Base-by-base conservation (phyloP, 2,329 filamentous ascomycete species). In the Botrytis squamosa region DNA sequence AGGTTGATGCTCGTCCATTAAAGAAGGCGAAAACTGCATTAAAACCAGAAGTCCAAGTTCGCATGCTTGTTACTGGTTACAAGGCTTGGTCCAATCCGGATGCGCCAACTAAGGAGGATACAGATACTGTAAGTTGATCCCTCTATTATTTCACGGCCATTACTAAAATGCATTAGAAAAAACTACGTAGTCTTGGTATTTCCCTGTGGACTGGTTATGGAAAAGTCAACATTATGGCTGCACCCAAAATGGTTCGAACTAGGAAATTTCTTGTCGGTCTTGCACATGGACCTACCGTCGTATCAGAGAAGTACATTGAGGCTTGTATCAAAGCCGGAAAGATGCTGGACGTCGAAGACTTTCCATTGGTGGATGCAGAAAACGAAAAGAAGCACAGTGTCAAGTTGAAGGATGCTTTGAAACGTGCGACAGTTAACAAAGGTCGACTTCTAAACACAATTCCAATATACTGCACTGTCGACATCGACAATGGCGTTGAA, bases 201-300 rank as follows among this genome's bases (percentile, higher is more conserved):
- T 87, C 90, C 77, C 89, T 97, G 36, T 92, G 93, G 7, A 87
- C 91, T 78, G 93, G 97, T 80, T 90, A 90, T 40, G 88, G 89
- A 66, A 87, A 89, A 63, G 96, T 93, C 81, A 93, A 95, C 78
- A 93, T 97, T 81, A 88, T 99, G 18, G 94, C 94, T 49, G 95
- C 95, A 5, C 96, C 95, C 0, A 88, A 90, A 60, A 90, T 98
- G 75, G 89, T 98, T 49, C 92, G 96, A 55, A 99, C 96, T 0
- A 90, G 93, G 81, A 99, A 99, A 81, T 99, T 99, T 81, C 90
- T 98, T 68, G 92, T 91, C 75, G 94, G 94, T 20, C 85, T 99
- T 42, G 94, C 96, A 29, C 90, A 90, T 74, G 94, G 93, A 0
- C 93, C 94, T 0, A 87, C 88, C 1, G 88, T 98, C 62, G 88